These are phyloP conservation scores for Fusarium sp. DNA, from an alignment of 2,329 filamentous ascomycete genomes.

Conservation along the genomic window DNA sequence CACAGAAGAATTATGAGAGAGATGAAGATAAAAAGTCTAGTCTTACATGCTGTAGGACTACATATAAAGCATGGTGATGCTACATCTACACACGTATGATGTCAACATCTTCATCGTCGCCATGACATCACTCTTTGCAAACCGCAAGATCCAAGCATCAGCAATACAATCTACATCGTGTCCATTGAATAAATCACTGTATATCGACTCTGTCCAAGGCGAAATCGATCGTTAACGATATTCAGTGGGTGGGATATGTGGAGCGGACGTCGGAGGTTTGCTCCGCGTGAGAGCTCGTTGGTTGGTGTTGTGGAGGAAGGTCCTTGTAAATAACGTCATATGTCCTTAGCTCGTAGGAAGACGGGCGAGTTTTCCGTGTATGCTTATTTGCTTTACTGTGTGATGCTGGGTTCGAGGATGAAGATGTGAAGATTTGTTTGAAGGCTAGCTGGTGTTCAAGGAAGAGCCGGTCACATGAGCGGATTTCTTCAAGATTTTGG, in stretches of 20 bases:
- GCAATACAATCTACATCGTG: background rate
- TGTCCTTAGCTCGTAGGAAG: background rate
- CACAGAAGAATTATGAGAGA: background rate
- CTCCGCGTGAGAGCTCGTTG: constrained; percentile 27
- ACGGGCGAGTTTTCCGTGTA: background rate
- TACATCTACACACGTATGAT: constrained; percentile 11
- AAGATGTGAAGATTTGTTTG: background rate
- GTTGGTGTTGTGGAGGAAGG: constrained; percentile 17
- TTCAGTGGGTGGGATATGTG: constrained; percentile 13
- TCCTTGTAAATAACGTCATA: constrained; percentile 26
- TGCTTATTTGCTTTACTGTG: background rate
- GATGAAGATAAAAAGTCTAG: background rate
- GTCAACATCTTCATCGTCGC: constrained; percentile 14
- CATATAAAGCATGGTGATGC: constrained; percentile 19
- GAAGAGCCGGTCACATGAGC: constrained; percentile 18
- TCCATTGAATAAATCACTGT: background rate
- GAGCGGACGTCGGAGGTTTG: constrained; percentile 21
- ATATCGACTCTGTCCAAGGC: background rate
- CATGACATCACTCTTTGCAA: constrained; percentile 29
- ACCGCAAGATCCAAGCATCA: background rate
- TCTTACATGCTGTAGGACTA: background rate
- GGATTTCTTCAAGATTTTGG: background rate
- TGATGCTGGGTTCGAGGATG: background rate
- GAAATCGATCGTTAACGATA: constrained; percentile 27
- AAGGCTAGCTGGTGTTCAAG: background rate